Evolutionary conservation across 2,329 filamentous ascomycete species (phyloP), one percentile per base, ranked within the genome.

Genomic region (Lecanoromycetidae sp.): DNA sequence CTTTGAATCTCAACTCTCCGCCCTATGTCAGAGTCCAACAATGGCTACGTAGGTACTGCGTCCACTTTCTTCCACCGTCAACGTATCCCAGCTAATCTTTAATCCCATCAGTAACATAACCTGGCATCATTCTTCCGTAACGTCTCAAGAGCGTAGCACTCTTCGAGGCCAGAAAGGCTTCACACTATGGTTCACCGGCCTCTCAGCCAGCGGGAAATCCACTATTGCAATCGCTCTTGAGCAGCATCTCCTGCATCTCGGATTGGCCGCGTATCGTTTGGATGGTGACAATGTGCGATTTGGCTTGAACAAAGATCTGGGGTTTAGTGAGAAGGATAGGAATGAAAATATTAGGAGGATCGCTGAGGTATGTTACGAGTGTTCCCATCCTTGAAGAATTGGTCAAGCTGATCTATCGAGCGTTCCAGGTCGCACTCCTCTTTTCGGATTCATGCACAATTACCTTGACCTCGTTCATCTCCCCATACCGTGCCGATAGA

Each of bases 221-320:
- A 98, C 91, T 49, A 86, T 98, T 53, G 91, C 91, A 46, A 94
- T 87, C 2, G 91, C 91, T 13, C 84, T 98, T 33, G 91, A 98
- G 74, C 90, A 95, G 71, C 87, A 95, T 66, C 81, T 98, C 27
- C 79, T 98, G 47, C 87, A 94, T 65, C 75, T 86, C 9, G 83
- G 82, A 35, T 71, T 91, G 43, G 72, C 82, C 47, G 84, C 88
- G 51, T 98, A 98, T 76, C 81, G 91, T 44, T 81, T 98, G 25
- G 91, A 98, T 68, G 91, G 90, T 60, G 91, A 98, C 76, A 98
- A 98, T 69, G 83, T 98, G 56, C 90, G 91, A 52, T 95, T 96
- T 71, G 91, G 91, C 13, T 76, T 98, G 57, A 98, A 96, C 79
- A 94, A 93, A 69, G 90, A 96, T 71, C 77, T 98, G 9, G 90